Conservation (phyloP, 768 basidiomycete species). For the Filobasidium floriforme region DNA sequence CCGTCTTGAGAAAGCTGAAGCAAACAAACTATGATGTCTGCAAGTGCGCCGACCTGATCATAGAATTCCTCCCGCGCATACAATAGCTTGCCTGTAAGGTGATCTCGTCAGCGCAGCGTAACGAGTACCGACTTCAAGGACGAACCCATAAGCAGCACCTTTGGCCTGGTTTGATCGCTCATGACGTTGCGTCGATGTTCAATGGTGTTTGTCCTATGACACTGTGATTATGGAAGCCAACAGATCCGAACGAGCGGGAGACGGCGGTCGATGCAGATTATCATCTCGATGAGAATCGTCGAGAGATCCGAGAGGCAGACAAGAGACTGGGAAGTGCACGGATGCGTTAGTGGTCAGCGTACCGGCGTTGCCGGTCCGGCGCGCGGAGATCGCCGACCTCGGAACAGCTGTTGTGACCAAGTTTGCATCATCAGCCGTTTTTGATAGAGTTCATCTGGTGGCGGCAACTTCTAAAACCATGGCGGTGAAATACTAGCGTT, state of each 20-base stretch:
- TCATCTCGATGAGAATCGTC: no score
- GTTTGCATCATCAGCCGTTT: no score
- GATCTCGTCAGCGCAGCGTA: neutral
- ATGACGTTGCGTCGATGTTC: neutral
- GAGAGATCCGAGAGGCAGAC: no score
- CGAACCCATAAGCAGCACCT: constrained; percentile 7
- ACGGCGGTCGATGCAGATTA: no score
- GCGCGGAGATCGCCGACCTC: no score
- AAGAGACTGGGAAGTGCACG: no score
- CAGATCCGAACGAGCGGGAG: neutral
- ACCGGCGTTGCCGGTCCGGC: no score
- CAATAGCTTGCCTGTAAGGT: constrained; percentile 13
- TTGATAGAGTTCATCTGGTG: no score
- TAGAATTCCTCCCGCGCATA: constrained; percentile 20
- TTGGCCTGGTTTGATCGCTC: neutral
- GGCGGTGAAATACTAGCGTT: no score
- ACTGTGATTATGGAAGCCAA: neutral
- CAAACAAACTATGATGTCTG: constrained; percentile 20
- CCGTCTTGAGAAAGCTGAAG: neutral
- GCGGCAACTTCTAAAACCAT: no score
- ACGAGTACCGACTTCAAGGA: neutral
- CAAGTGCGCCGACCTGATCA: constrained; percentile 15
- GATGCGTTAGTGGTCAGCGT: no score
- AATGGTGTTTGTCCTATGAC: neutral
- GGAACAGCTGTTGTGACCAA: no score